Evolutionary conservation across 208 protist genomes (phyloP).

Genomic region (Wallacemonas sp.): DNA sequence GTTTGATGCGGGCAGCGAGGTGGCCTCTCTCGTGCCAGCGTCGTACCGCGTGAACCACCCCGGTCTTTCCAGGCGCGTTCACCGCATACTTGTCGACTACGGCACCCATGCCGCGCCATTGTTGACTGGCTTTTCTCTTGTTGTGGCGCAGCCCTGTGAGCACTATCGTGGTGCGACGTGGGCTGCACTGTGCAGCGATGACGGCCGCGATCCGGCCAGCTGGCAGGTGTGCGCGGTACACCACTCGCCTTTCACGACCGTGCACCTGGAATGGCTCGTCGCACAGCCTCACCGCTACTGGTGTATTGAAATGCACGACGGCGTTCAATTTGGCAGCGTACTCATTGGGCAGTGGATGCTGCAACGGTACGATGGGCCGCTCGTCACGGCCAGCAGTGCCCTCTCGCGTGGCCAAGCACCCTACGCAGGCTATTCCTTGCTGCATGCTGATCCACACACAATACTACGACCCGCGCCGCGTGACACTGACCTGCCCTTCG

Average conservation of each 20-base stretch:
- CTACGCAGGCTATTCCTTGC: too few species aligned
- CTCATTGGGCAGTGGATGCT: constrained; percentile 27
- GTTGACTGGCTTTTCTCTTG: constrained; percentile 7
- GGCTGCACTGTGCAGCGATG: constrained; percentile 40
- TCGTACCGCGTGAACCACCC: not conserved
- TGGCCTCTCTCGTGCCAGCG: not conserved
- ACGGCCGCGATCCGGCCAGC: constrained; percentile 17
- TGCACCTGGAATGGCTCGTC: constrained; percentile 20
- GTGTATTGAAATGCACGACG: constrained; percentile 35
- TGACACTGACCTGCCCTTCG: too few species aligned
- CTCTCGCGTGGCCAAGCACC: not conserved
- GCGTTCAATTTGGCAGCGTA: constrained; percentile 13
- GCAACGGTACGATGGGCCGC: constrained; percentile 38
- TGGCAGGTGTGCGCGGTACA: not conserved
- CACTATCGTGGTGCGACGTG: not conserved
- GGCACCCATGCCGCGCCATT: constrained; percentile 16
- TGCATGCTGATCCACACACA: too few species aligned
- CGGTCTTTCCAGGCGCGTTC: constrained; percentile 18
- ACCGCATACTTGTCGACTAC: constrained; percentile 15
- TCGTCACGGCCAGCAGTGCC: constrained; percentile 5
- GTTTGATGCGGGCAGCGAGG: constrained; percentile 8
- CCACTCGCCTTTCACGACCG: constrained; percentile 18
- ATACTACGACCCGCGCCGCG: too few species aligned
- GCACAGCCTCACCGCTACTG: constrained; percentile 30
- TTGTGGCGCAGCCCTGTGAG: not conserved